Evolutionary conservation across 1,139 yeast species (phyloP).

Genomic region (Yamadazyma dendronema): DNA sequence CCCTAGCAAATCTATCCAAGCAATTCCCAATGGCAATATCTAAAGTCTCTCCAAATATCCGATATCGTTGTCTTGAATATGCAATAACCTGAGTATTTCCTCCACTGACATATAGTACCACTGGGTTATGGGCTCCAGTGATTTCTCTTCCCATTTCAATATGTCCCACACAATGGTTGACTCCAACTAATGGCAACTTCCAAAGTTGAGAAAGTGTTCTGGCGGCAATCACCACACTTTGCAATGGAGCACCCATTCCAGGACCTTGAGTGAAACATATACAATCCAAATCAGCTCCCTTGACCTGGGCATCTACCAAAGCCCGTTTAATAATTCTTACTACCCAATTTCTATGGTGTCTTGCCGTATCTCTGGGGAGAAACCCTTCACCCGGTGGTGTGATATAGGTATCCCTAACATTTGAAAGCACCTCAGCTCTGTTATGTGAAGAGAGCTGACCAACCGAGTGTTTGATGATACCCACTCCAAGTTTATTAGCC

Average conservation of each 20-base stretch:
- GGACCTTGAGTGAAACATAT: constrained; percentile 98
- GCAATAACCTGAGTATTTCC: constrained; percentile 99
- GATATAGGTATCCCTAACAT: constrained; percentile 88
- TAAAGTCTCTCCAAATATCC: constrained; percentile 95
- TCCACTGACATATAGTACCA: constrained; percentile 93
- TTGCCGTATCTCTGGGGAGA: constrained; percentile 91
- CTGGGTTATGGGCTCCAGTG: constrained; percentile 93
- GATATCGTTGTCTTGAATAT: constrained; percentile 84
- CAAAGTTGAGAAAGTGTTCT: constrained; percentile 80
- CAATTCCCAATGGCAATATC: constrained; percentile 98
- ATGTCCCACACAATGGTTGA: constrained; percentile 96
- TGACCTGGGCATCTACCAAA: constrained; percentile 59
- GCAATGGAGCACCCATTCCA: constrained; percentile 99
- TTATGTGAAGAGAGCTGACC: constrained; percentile 53
- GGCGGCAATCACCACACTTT: constrained; percentile 90
- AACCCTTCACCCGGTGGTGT: constrained; percentile 99
- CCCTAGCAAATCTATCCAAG: constrained; percentile 91
- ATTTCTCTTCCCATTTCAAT: constrained; percentile 99
- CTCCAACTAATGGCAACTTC: constrained; percentile 86
- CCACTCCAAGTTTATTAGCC: constrained; percentile 94
- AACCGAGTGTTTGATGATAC: constrained; percentile 70
- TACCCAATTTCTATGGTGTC: constrained; percentile 97
- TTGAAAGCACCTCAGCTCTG: constrained; percentile 74
- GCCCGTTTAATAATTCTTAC: constrained; percentile 73
- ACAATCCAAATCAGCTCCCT: constrained; percentile 68